Evolutionary conservation across 169 alveolate genomes (phyloP), one percentile per base, ranked within the genome.

Genomic region (Plasmodium gallinaceum): DNA sequence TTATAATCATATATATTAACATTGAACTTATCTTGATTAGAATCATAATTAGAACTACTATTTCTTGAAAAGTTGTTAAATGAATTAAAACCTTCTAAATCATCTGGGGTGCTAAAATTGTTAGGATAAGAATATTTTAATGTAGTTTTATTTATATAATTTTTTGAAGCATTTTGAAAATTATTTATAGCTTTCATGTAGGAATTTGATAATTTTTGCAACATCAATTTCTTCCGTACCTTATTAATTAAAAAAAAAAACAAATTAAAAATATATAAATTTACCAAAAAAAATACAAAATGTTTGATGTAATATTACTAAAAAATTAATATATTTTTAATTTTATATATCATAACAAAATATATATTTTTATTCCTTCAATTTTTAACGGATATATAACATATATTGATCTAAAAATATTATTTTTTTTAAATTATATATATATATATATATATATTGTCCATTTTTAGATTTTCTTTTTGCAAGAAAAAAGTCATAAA

Each of bases 1-100:
- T 88, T 88, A 57, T 64, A 78, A 73, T 88, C 91, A 62, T 88
- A 78, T 24, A 78, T 88, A 74, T 88, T 76, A 9, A 62, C 80
- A 72, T 73, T 88, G 37, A 66, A 58, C 39, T 37, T 92, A 69
- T 74, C 86, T 12, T 65, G 74, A 66, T 62, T 58, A 22, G 90
- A 57, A 37, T 85, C 86, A 85, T 74, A 73, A 58, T 60, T 46
- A 18, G 72, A 69, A 57, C 64, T 86, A n/a, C 71, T 70, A 16
- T 73, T 65, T 69, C 95, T 52, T 39, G 89, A 85, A 74, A 88
- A 66, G 62, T 72, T 69, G 43, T 66, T 88, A 7, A 54, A 16
- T 14, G 69, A 24, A n/a, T 43, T 61, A 48, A 80, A 90, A 32
- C 4, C 39, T 69, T 54, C 74, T 51, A 88, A 16, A 88, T 73